A percentile compares a stretch with the other conserved stretches of the same genome.
Conservation (phyloP, 1,139 yeast species). For the Kodamaea alishanica region DNA sequence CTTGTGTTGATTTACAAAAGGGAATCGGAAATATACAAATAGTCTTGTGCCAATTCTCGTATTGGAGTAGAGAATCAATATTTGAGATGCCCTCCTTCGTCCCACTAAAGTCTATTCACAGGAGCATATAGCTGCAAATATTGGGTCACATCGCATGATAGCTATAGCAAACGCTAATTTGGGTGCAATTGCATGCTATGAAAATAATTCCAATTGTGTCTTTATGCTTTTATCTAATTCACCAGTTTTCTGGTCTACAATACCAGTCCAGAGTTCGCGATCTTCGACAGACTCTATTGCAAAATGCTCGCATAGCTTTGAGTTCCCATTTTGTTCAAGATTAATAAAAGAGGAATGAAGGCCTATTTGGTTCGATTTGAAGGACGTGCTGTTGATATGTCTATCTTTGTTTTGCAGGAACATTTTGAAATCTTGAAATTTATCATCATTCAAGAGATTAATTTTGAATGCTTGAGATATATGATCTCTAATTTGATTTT, state of each 20-base stretch:
- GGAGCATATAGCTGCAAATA: too few relatives aligned
- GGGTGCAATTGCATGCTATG: too few relatives aligned
- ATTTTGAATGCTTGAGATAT: slow-evolving; percentile 18
- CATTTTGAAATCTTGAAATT: slow-evolving; percentile 18
- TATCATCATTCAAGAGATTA: slow-evolving; percentile 24
- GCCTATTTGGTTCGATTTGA: slow-evolving; percentile 22
- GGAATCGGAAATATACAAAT: background rate
- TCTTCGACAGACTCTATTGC: slow-evolving; percentile 15
- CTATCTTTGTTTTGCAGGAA: slow-evolving; percentile 1
- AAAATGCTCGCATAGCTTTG: slow-evolving; percentile 12
- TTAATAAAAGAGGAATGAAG: slow-evolving; percentile 21
- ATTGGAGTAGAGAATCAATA: too few relatives aligned
- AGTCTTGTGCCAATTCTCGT: too few relatives aligned
- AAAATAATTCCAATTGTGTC: too few relatives aligned
- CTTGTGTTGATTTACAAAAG: background rate
- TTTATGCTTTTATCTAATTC: background rate
- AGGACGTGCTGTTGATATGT: slow-evolving; percentile 15
- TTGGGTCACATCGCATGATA: slow-evolving; percentile 8
- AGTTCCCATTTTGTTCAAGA: slow-evolving; percentile 6
- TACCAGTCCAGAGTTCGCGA: slow-evolving; percentile 19
- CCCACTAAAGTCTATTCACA: too few relatives aligned
- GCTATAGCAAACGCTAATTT: too few relatives aligned
- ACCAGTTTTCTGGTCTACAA: slow-evolving; percentile 11
- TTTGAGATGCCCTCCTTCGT: too few relatives aligned
- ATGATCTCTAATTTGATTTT: slow-evolving; percentile 28